Evolutionary conservation across 176 grass and related monocot species (phyloP), one percentile per base, ranked within the genome.

Genomic region (Phragmites australis): DNA sequence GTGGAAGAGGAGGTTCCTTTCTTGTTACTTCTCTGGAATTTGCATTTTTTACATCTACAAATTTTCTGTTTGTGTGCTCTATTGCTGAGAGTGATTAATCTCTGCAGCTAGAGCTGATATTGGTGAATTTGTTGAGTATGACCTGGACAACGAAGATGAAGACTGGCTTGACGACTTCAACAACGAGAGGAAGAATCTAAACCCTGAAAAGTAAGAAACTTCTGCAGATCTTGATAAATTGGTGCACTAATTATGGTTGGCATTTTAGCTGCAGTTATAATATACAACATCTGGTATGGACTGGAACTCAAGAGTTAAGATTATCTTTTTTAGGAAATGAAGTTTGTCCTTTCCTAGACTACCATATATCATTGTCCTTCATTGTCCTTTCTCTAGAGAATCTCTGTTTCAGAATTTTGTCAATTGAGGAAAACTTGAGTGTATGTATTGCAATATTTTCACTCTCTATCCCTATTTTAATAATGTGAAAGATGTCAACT

Each of bases 121-220:
- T 22, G 81, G 95, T 69, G 95, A 94, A 81, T 98, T 94, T 72
- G 90, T 94, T 0, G 95, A 98, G 81, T 98, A 98, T 83, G 95
- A 97, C 85, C 81, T 97, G 77, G 95, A 97, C 55, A 90, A 94
- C 66, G 95, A 97, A 80, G 92, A 98, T 77, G 95, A 98, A 74
- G 92, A 98, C 44, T 98, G 95, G 95, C 95, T 98, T 81, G 92
- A 94, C 67, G 88, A 93, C 48, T 93, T 91, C 45, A 94, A 94
- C 71, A 89, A 86, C n/a, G 95, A 98, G 78, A 75, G 88, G 74
- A 94, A 94, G 66, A 92, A 84, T 87, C 78, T 94, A 72, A 83
- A 87, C 53, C 68, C 88, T 67, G 95, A 98, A 90, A 98, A 88
- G 95, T 98, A 94, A 85, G 88, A 83, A 68, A 82, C 67, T 81